A percentile compares a stretch with the other conserved stretches of the same genome.
Evolutionary conservation across 129 eudicot genomes (phyloP).

Genomic region (Escallonia rubra): DNA sequence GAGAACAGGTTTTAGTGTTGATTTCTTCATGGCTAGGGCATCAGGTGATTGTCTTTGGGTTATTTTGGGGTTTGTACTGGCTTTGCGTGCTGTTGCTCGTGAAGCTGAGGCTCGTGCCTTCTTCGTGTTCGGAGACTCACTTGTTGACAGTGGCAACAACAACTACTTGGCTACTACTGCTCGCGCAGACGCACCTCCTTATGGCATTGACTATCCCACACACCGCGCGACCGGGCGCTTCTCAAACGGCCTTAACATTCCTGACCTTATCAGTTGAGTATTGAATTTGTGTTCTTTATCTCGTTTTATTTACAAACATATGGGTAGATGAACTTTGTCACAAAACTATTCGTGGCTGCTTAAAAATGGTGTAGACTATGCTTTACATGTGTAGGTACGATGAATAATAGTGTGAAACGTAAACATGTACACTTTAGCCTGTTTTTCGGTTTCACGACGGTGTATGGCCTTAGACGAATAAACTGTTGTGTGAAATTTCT

Average conservation of each 20-base stretch:
- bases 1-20: too few species aligned
- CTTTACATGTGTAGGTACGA: too few species aligned
- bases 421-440: too few species aligned
- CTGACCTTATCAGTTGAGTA: background rate
- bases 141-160: background rate
- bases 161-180: background rate
- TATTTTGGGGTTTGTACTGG: background rate
- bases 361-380: too few species aligned
- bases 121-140: background rate
- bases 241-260: constrained; percentile 1
- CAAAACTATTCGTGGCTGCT: too few species aligned
- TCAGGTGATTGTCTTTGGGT: background rate
- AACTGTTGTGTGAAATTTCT: too few species aligned
- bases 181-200: background rate
- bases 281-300: background rate
- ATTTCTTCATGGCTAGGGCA: too few species aligned
- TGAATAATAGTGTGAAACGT: too few species aligned
- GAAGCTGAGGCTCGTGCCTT: constrained; percentile 5
- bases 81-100: background rate
- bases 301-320: too few species aligned
- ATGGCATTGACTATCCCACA: constrained; percentile 1
- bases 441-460: too few species aligned
- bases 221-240: background rate
- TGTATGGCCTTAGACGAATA: too few species aligned
- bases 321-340: too few species aligned